These are phyloP conservation scores for Termitomyces sp. DNA, from an alignment of 768 basidiomycete species.

Conservation along the genomic window DNA sequence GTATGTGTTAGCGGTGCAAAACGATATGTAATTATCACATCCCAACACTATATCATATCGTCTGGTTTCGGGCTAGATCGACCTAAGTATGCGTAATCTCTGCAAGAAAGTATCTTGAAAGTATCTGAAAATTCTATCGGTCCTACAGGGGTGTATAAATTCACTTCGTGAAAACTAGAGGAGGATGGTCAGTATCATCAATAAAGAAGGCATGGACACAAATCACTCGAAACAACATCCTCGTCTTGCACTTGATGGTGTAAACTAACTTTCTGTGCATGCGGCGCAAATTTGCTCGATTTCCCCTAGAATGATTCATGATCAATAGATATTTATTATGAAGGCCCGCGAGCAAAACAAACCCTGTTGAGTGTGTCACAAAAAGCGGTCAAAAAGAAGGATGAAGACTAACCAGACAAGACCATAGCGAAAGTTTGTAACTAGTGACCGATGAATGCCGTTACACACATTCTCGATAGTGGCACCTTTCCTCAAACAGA, in stretches of 20 bases:
- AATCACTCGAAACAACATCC: slow-evolving; percentile 85
- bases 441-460: slow-evolving; percentile 86
- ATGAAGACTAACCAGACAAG: slow-evolving; percentile 72
- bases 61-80: background rate
- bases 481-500: slow-evolving; percentile 86
- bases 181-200: background rate
- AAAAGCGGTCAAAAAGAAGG: background rate
- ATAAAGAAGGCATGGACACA: background rate
- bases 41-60: no score
- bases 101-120: background rate
- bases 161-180: slow-evolving; percentile 27
- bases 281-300: slow-evolving; percentile 89
- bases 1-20: no score
- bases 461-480: slow-evolving; percentile 95
- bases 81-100: background rate
- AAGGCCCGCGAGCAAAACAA: background rate
- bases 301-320: slow-evolving; percentile 53
- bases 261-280: slow-evolving; percentile 91
- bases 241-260: slow-evolving; percentile 81
- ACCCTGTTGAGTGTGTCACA: slow-evolving; percentile 6
- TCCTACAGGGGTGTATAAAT: background rate
- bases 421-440: slow-evolving; percentile 88
- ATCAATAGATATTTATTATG: background rate
- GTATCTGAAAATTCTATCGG: background rate
- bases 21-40: no score